Evolutionary conservation across 1,139 yeast genomes (phyloP).

Genomic region (Protomyces inouyei): DNA sequence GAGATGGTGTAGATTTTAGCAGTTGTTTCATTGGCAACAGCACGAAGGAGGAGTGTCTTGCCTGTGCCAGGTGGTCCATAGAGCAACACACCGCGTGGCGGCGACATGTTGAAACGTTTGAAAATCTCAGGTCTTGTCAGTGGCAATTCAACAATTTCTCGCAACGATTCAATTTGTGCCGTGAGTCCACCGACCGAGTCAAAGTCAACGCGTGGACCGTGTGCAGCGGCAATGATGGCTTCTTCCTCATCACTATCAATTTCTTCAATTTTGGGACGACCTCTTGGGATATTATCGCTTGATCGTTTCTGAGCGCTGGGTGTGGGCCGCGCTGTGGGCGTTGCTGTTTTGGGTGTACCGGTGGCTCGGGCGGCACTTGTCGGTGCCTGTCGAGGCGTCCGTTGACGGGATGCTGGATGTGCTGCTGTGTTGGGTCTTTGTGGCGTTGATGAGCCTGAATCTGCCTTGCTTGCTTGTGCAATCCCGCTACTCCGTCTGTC

Average conservation of each 20-base stretch:
- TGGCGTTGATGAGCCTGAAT: neutral
- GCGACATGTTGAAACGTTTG: slow-evolving; percentile 76
- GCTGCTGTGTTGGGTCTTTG: neutral
- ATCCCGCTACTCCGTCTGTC: neutral
- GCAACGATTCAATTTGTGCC: slow-evolving; percentile 57
- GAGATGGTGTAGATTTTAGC: slow-evolving; percentile 82
- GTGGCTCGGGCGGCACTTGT: neutral
- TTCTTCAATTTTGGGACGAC: slow-evolving; percentile 31
- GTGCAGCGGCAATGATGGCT: neutral
- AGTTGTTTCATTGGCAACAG: slow-evolving; percentile 63
- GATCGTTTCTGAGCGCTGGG: slow-evolving; percentile 19
- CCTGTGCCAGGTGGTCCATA: slow-evolving; percentile 99
- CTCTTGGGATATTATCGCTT: slow-evolving; percentile 18
- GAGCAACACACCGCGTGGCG: slow-evolving; percentile 82
- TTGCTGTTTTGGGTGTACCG: neutral
- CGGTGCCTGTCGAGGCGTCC: neutral
- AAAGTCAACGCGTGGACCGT: slow-evolving; percentile 38
- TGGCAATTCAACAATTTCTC: slow-evolving; percentile 73
- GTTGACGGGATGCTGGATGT: neutral
- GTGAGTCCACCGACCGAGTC: slow-evolving; percentile 71
- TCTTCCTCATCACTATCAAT: slow-evolving; percentile 27
- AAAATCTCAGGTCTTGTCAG: slow-evolving; percentile 71
- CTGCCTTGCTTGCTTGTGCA: neutral
- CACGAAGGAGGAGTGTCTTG: slow-evolving; percentile 78
- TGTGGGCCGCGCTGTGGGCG: slow-evolving; percentile 20